Conservation (phyloP, 169 alveolate species). For the Theileria luwenshuni region DNA sequence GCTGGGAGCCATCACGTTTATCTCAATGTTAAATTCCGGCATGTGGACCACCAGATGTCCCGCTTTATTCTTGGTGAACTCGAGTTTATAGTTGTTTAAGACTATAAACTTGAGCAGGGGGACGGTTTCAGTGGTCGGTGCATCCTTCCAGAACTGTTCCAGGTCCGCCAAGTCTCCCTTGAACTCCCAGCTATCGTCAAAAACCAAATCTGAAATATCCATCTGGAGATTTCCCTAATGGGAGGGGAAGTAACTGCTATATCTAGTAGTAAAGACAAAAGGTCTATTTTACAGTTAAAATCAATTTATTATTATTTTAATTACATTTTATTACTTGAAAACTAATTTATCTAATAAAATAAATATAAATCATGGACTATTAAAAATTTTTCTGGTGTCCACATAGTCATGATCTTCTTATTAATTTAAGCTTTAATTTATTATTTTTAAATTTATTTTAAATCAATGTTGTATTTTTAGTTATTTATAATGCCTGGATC, state of each 20-base stretch:
- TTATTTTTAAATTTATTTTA: background rate
- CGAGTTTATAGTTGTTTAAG: slow-evolving; percentile 17
- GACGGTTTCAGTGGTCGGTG: slow-evolving; percentile 31
- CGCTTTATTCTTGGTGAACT: slow-evolving; percentile 28
- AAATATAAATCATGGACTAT: no score
- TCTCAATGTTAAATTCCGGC: slow-evolving; percentile 50
- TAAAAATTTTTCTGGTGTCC: no score
- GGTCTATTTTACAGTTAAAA: no score
- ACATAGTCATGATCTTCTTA: no score
- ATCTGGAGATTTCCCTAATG: slow-evolving; percentile 2
- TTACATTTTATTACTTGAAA: no score
- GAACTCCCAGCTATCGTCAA: slow-evolving; percentile 59
- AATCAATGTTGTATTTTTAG: background rate
- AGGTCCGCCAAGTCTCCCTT: slow-evolving; percentile 21
- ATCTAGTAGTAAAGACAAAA: no score
- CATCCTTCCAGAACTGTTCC: slow-evolving; percentile 41
- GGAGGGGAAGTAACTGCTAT: no score
- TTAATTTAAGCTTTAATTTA: background rate
- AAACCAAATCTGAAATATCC: slow-evolving; percentile 43
- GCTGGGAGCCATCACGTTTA: slow-evolving; percentile 56
- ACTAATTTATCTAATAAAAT: no score
- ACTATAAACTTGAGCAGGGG: slow-evolving; percentile 23
- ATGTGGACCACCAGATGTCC: slow-evolving; percentile 53
- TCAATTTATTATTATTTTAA: no score
- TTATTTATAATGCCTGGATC: background rate